Base-by-base conservation (phyloP, 2,329 filamentous ascomycete genomes). In the Sclerotiophoma versabilis region DNA sequence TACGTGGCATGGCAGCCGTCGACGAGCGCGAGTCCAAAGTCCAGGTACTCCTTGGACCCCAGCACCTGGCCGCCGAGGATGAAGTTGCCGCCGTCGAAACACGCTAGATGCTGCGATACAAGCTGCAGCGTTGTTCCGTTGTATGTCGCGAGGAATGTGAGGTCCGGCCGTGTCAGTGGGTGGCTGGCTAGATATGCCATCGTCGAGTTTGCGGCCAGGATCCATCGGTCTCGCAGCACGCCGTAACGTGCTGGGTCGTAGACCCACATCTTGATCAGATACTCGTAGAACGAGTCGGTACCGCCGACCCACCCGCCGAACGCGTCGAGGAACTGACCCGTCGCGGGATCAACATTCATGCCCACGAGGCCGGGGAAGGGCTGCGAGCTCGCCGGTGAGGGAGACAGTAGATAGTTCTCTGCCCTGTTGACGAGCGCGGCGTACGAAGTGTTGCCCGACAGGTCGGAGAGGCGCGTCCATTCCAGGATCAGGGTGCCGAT, bases 221-320 rank as follows among this genome's bases (percentile, higher is more conserved):
- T 77, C 91, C 91, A 96, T 25, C 73, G 85, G 59, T 93, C 87
- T 65, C 82, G 86, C 76, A 93, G 92, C 2, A 74, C 58, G 1
- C 67, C 75, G 65, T 90, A 96, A 3, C 85, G 81, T 5, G 72
- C 63, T 0, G 85, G 80, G 68, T 93, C 88, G 72, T 96, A 96
- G 49, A 93, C 75, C 66, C 87, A 96, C 90, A 95, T 93, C 79
- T 96, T 96, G 74, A 96, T 88, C 26, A 96, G 83, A 67, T 96
- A 96, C 76, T 96, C 91, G 76, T 96, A 96, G 76, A 88, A 96
- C 36, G 87, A 91, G 73, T 96, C 91, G 25, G 83, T 84, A 6
- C 89, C 88, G 44, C 88, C 91, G 32, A 84, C 83, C 91, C 91
- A 96, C 37, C 90, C 89, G 45, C 92, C 91, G 1, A 62, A 67